Percentiles rank a stretch among this genome's conserved stretches.
phyloP scores from a whole-genome alignment of 306 rosid genomes.

The Dalbergia cultrata region DNA sequence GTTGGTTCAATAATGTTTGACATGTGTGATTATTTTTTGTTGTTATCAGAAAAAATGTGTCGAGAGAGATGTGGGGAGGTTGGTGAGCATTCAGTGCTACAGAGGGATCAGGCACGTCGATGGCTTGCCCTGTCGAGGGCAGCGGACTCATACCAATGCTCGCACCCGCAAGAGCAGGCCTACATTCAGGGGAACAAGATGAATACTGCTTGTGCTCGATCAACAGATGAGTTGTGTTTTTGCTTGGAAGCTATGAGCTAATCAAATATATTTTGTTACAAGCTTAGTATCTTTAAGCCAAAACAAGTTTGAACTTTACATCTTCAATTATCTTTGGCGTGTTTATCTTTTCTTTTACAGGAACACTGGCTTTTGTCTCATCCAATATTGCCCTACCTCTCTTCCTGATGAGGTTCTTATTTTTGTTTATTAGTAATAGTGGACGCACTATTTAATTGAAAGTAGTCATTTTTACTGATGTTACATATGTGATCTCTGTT shows the following conservation, averaged over 20 bases:
- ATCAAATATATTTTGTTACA: conserved; percentile 43
- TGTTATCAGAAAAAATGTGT: conserved; percentile 57
- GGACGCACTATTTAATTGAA: not conserved
- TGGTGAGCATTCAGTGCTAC: conserved; percentile 64
- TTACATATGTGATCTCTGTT: not conserved
- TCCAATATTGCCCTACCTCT: not conserved
- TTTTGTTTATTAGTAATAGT: not conserved
- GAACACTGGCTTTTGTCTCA: not conserved
- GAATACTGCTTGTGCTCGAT: conserved; percentile 33
- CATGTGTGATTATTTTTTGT: conserved; percentile 13
- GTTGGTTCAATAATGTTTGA: conserved; percentile 31
- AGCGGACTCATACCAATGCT: conserved; percentile 72
- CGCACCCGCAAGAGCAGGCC: conserved; percentile 64
- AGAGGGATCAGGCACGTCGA: conserved; percentile 67
- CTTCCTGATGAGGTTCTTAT: conserved; percentile 9
- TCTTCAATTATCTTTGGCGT: conserved; percentile 13
- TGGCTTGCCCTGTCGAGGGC: conserved; percentile 71
- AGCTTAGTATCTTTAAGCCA: not conserved
- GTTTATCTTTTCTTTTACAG: conserved; percentile 25
- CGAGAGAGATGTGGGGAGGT: conserved; percentile 58
- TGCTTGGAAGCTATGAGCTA: conserved; percentile 16
- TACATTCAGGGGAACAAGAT: conserved; percentile 44
- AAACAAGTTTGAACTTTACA: conserved; percentile 11
- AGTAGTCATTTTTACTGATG: not conserved
- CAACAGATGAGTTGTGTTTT: conserved; percentile 43